A percentile compares a stretch with the other conserved stretches of the same genome.
Evolutionary conservation across 1,284 basidiomycete species (phyloP).

Genomic region (Puccinia brachypodii): DNA sequence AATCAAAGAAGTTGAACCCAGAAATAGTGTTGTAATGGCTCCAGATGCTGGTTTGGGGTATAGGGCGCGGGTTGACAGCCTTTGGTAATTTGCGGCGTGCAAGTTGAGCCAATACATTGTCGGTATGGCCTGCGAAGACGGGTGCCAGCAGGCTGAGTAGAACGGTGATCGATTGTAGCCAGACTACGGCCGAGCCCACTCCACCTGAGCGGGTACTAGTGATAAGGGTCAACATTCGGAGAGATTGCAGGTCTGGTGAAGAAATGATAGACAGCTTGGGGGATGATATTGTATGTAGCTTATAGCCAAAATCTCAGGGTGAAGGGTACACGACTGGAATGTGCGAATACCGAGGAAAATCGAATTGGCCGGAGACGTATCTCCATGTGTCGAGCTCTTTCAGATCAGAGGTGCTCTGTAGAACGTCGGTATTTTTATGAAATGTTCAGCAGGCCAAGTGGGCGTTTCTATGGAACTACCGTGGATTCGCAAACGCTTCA

Average conservation of each 20-base stretch:
- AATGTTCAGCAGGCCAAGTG: too few species aligned
- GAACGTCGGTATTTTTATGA: too few species aligned
- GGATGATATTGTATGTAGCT: too few species aligned
- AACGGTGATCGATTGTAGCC: background rate
- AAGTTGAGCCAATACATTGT: background rate
- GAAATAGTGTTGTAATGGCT: conserved; percentile 27
- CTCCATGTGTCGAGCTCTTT: too few species aligned
- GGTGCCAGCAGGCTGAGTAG: background rate
- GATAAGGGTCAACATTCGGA: background rate
- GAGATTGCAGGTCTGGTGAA: background rate
- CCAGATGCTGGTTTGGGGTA: conserved; percentile 10
- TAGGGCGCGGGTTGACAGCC: background rate
- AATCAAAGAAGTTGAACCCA: conserved; percentile 20
- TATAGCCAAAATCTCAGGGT: too few species aligned
- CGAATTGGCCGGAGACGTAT: too few species aligned
- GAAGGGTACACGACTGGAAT: too few species aligned
- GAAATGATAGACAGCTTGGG: background rate
- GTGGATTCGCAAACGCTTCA: too few species aligned
- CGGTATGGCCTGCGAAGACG: background rate
- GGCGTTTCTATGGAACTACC: too few species aligned
- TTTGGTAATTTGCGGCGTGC: background rate
- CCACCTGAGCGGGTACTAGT: background rate
- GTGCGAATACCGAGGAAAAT: too few species aligned
- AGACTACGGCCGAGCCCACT: background rate
- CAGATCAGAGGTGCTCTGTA: too few species aligned